Base-by-base conservation (phyloP, 768 basidiomycete genomes). In the Steccherinum ochraceum region DNA sequence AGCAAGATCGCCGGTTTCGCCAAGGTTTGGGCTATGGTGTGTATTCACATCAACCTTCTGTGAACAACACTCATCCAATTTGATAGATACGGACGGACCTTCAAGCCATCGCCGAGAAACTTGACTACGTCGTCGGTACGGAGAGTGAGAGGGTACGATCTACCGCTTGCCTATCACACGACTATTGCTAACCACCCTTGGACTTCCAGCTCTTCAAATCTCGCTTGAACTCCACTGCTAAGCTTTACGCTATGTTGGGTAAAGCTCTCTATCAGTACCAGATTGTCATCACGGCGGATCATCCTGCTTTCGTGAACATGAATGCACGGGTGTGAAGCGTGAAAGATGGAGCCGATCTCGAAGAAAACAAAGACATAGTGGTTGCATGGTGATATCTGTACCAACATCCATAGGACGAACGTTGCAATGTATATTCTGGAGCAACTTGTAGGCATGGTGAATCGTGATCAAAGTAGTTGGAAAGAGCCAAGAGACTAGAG, bases 161-260 rank as follows among this genome's bases (percentile, higher is more conserved):
- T n/a, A n/a, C n/a, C n/a, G n/a, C n/a, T n/a, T n/a, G n/a, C n/a
- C n/a, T n/a, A n/a, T n/a, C n/a, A n/a, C n/a, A n/a, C n/a, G n/a
- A n/a, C n/a, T n/a, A n/a, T n/a, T n/a, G n/a, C n/a, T n/a, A n/a
- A n/a, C n/a, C n/a, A n/a, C n/a, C n/a, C n/a, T n/a, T n/a, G n/a
- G n/a, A n/a, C n/a, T 43, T 43, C 11, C 18, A 43, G 41, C 41
- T 43, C 41, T 18, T 43, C n/a, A 43, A 43, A 43, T n/a, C n/a
- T 43, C 41, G 41, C 21, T 18, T 43, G n/a, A 43, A 43, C 21
- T 18, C 41, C 41, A 23, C 41, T 43, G 41, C 41, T 23, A 43
- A 43, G 41, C 41, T 43, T 18, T 43, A 43, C 35, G 41, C 41
- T 7, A 5, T 23, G 7, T 43, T 43, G 41, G 41, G 41, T 10